Percentiles rank a stretch among this genome's conserved stretches.
phyloP scores from a whole-genome alignment of 352 stramenopile species.

The Aphanomyces cochlioides region DNA sequence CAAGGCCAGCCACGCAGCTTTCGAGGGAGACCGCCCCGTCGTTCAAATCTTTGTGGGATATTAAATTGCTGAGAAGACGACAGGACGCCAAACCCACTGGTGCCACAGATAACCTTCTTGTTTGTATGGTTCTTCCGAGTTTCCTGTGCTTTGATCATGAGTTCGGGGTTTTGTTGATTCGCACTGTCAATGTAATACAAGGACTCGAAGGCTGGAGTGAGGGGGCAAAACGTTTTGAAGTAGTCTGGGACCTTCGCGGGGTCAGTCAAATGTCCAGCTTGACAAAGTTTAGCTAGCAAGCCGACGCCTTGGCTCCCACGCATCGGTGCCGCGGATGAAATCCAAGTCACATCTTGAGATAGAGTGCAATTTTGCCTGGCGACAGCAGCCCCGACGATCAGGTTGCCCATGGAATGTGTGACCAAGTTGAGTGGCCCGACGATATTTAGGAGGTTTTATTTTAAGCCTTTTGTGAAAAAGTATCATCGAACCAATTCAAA shows the following conservation, averaged over 20 bases:
- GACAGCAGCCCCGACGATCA: constrained; percentile 35
- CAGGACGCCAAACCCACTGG: not conserved
- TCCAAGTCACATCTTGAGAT: constrained; percentile 38
- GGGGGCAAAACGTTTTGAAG: not conserved
- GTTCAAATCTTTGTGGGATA: not conserved
- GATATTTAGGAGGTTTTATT: too few relatives aligned
- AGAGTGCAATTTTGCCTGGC: constrained; percentile 36
- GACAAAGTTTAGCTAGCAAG: not conserved
- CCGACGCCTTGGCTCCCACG: constrained; percentile 33
- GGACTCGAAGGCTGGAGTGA: not conserved
- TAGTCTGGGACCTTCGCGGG: not conserved
- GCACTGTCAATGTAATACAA: not conserved
- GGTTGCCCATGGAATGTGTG: constrained; percentile 49
- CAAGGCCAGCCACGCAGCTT: constrained; percentile 34
- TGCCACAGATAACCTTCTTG: not conserved
- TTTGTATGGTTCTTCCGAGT: not conserved
- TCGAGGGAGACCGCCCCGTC: constrained; percentile 40
- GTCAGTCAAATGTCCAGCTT: not conserved
- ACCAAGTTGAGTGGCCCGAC: constrained; percentile 38
- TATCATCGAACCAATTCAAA: too few relatives aligned
- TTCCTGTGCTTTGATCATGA: not conserved
- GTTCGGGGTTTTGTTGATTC: not conserved
- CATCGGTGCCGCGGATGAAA: constrained; percentile 40
- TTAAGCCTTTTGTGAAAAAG: too few relatives aligned
- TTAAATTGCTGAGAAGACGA: not conserved